A percentile compares a stretch with the other conserved stretches of the same genome.
phyloP scores from a whole-genome alignment of 2,329 filamentous ascomycete species.

The Paraphaeosphaeria sporulosa region DNA sequence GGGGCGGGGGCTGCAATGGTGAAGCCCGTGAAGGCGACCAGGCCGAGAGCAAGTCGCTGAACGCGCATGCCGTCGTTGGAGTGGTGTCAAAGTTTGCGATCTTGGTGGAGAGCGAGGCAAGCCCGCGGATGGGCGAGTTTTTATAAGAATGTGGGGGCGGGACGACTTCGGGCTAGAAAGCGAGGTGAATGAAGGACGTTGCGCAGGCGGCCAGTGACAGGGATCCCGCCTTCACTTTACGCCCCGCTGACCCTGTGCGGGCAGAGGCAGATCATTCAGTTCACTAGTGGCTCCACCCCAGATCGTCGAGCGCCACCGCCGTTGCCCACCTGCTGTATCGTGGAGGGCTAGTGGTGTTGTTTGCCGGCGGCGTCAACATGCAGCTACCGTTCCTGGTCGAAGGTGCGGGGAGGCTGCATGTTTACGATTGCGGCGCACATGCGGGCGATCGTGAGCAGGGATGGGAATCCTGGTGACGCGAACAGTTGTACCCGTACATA shows the following conservation, averaged over 20 bases:
- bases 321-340: background rate
- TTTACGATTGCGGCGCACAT: background rate
- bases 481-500: background rate
- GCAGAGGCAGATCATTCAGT: background rate
- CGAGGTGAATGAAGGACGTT: conserved; percentile 1
- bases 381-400: background rate
- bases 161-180: background rate
- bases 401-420: conserved; percentile 10
- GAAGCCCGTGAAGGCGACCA: conserved; percentile 26
- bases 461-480: background rate
- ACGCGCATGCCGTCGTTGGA: conserved; percentile 27
- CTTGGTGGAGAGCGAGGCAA: conserved; percentile 1
- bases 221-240: conserved; percentile 1
- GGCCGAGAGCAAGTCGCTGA: conserved; percentile 22
- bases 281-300: background rate
- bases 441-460: conserved; percentile 3
- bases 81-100: conserved; percentile 13
- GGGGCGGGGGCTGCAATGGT: conserved; percentile 27
- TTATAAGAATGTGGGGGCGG: conserved; percentile 10
- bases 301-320: conserved; percentile 5
- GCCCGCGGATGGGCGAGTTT: background rate
- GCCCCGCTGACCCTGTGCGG: conserved; percentile 6
- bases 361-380: background rate
- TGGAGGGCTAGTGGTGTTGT: conserved; percentile 5
- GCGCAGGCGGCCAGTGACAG: conserved; percentile 6